phyloP scores from a whole-genome alignment of 176 grass and related monocot species.

The Lolium perenne region DNA sequence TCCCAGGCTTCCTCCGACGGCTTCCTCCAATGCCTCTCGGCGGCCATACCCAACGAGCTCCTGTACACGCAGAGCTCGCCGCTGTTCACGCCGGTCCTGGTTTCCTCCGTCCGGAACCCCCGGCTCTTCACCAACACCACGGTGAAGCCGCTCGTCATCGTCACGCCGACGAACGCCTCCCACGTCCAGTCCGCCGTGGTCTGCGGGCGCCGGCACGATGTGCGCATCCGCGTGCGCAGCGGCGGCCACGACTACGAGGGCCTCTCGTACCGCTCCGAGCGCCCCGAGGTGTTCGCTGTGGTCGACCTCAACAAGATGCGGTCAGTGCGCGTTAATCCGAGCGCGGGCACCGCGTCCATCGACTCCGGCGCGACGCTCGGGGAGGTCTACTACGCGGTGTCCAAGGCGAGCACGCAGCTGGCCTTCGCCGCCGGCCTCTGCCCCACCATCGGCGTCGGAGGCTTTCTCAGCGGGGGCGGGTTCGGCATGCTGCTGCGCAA shows the following conservation, averaged over 20 bases:
- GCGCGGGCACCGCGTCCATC: conserved; percentile 47
- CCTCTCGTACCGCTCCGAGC: conserved; percentile 58
- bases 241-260: conserved; percentile 85
- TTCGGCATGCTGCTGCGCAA: too few species aligned
- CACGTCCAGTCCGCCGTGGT: conserved; percentile 56
- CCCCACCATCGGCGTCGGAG: conserved; percentile 57
- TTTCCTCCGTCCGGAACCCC: too few species aligned
- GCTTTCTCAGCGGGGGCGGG: too few species aligned
- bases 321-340: conserved; percentile 25
- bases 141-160: conserved; percentile 46
- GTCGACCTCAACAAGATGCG: conserved; percentile 49
- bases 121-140: neutral
- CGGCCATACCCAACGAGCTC: too few species aligned
- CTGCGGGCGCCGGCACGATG: conserved; percentile 42
- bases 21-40: too few species aligned
- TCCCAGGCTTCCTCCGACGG: too few species aligned
- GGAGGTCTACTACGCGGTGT: conserved; percentile 63
- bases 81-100: too few species aligned
- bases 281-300: conserved; percentile 42
- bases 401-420: neutral
- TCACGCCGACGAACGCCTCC: conserved; percentile 49
- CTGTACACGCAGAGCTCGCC: too few species aligned
- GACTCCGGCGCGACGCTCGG: conserved; percentile 70
- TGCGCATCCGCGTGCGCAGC: conserved; percentile 62
- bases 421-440: conserved; percentile 64